Base-by-base conservation (phyloP, 1,139 yeast species). In the Ogataea hybrid region DNA sequence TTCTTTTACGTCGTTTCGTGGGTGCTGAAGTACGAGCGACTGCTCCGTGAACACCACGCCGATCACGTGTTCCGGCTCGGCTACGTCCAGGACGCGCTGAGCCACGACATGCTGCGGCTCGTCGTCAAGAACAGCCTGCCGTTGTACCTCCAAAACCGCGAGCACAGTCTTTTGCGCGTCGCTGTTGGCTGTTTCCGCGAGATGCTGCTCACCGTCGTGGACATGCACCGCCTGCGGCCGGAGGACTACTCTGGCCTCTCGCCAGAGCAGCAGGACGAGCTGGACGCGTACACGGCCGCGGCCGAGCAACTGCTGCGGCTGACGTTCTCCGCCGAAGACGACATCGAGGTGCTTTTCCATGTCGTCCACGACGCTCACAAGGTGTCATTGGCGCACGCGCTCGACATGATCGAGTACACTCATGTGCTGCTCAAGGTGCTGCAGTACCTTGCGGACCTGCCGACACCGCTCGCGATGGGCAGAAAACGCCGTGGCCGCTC, bases 111-210 rank as follows among this genome's bases (percentile, higher is more conserved):
- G 39, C 79, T 88, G 45, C 72, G 79, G 33, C 68, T 84, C 30
- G 69, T 86, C 22, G 69, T 80, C 35, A 73, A 77, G 15, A 69
- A 41, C 17, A 46, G 77, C 46, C 65, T 88, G 58, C 66, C 83
- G 30, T 73, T 71, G 17, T 73, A 84, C 8, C 66, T 62, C 41
- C 79, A 75, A 14, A 54, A 56, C 25, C 67, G 73, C 18, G 57
- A 57, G 28, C 58, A 49, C 37, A 51, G 50, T 20, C 38, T 58
- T 1, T 70, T 84, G 2, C 90, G 85, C 52, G 86, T 89, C 1
- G 78, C 84, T 1, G 75, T 87, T 76, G 69, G 79, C 30, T 77
- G 89, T 45, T 79, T 87, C 56, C 74, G 75, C 30, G 87, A 86
- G 50, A 64, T 89, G 31, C 62, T 92, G 5, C 59, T 71, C 12